A percentile compares a stretch with the other conserved stretches of the same genome.
These are phyloP conservation scores for Komagataella kurtzmanii DNA, from an alignment of 805 yeast species.

Conservation along the genomic window DNA sequence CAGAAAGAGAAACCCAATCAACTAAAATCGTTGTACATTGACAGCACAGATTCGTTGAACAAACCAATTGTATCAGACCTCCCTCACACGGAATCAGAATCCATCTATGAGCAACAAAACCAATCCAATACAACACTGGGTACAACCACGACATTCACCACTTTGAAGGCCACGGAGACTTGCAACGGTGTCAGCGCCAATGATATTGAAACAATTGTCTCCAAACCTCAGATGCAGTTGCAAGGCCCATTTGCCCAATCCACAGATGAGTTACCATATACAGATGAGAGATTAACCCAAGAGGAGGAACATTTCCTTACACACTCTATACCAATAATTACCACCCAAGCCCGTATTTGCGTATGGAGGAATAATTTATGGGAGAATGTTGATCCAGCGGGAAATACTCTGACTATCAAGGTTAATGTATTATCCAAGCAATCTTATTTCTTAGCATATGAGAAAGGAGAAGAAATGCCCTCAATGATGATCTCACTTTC, in stretches of 20 bases:
- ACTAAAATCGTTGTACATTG: neutral
- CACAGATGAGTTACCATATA: neutral
- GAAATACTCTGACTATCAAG: neutral
- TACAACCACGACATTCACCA: conserved; percentile 1
- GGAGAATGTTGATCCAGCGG: neutral
- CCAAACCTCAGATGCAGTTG: neutral
- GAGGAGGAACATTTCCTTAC: neutral
- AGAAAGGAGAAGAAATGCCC: neutral
- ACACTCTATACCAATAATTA: neutral
- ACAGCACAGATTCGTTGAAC: neutral
- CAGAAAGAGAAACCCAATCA: neutral
- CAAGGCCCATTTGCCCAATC: neutral
- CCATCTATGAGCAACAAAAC: neutral
- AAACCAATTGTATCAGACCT: neutral
- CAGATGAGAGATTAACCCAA: neutral
- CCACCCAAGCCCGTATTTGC: neutral
- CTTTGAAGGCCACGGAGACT: conserved; percentile 1
- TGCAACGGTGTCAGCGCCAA: neutral
- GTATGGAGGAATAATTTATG: neutral
- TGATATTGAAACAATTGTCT: neutral
- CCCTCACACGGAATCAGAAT: neutral
- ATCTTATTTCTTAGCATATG: neutral
- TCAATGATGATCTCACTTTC: neutral
- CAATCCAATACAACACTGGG: conserved; percentile 1
- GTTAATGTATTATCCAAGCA: neutral